These are phyloP conservation scores for Noccaea bulbosa DNA, from an alignment of 345 rosid genomes.

Conservation along the genomic window DNA sequence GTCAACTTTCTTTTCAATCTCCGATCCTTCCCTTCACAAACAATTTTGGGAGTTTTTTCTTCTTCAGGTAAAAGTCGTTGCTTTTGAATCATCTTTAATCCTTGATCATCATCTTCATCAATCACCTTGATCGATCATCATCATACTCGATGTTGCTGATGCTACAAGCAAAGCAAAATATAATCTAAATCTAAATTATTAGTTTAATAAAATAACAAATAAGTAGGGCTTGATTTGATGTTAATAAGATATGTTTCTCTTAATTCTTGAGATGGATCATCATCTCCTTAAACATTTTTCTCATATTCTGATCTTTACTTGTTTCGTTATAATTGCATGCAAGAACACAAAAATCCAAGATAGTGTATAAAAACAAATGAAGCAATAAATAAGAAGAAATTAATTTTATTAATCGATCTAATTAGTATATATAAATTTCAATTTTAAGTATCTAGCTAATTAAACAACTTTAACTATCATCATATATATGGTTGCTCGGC, in stretches of 20 bases:
- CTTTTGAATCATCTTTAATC: conserved; percentile 19
- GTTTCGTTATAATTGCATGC: conserved; percentile 3
- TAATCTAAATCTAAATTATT: conserved; percentile 17
- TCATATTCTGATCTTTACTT: conserved; percentile 17
- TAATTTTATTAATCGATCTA: neutral
- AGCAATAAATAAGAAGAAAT: neutral
- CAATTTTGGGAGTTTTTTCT: conserved; percentile 8
- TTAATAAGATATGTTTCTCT: neutral
- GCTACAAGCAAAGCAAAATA: conserved; percentile 46
- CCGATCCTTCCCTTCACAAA: neutral
- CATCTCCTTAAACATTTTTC: neutral
- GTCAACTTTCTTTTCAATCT: conserved; percentile 8
- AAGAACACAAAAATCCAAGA: neutral
- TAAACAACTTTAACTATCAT: conserved; percentile 11
- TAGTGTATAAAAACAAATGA: neutral
- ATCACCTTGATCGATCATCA: conserved; percentile 32
- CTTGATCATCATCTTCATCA: conserved; percentile 9
- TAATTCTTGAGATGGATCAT: conserved; percentile 11
- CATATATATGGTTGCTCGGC: conserved; percentile 1
- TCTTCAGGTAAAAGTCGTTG: conserved; percentile 16
- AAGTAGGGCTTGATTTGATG: neutral
- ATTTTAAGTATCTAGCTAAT: conserved; percentile 6
- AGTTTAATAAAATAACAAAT: neutral
- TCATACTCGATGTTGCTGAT: conserved; percentile 46
- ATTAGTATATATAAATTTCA: neutral